These are phyloP conservation scores for Bretziella fagacearum DNA, from an alignment of 2,329 filamentous ascomycete genomes.

Conservation along the genomic window DNA sequence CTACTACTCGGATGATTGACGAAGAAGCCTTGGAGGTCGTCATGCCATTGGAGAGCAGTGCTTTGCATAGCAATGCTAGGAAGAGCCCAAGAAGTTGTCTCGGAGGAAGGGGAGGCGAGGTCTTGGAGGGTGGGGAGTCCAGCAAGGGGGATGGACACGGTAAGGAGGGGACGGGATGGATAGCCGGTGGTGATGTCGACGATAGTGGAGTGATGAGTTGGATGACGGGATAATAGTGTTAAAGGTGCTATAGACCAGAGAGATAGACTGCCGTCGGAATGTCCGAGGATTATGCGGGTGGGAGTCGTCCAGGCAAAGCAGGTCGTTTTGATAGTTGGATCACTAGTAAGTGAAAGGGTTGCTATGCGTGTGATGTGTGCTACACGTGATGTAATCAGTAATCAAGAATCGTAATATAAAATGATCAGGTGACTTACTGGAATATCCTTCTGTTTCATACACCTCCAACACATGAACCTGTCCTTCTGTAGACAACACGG, in stretches of 20 bases:
- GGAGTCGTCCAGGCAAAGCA: conserved; percentile 37
- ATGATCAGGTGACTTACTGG: conserved; percentile 8
- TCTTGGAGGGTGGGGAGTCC: conserved; percentile 37
- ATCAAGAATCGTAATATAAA: neutral
- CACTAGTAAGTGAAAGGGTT: conserved; percentile 28
- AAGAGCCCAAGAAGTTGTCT: conserved; percentile 36
- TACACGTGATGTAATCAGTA: neutral
- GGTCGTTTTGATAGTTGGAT: conserved; percentile 33
- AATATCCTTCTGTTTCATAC: conserved; percentile 20
- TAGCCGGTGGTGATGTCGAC: conserved; percentile 39
- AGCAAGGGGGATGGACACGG: conserved; percentile 38
- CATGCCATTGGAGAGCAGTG: conserved; percentile 36
- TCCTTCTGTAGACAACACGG: conserved; percentile 36
- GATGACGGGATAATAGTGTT: conserved; percentile 32
- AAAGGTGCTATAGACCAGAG: conserved; percentile 39
- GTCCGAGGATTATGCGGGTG: conserved; percentile 38
- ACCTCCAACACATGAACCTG: conserved; percentile 32
- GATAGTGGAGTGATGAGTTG: conserved; percentile 36
- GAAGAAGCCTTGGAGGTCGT: conserved; percentile 38
- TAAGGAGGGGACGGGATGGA: conserved; percentile 37
- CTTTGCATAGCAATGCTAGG: conserved; percentile 35
- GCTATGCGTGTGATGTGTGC: conserved; percentile 30
- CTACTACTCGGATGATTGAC: conserved; percentile 35
- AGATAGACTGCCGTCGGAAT: conserved; percentile 38
- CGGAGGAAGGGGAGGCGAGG: conserved; percentile 33